Conservation (phyloP, 495 filamentous ascomycete species). For the Neurospora sp. region DNA sequence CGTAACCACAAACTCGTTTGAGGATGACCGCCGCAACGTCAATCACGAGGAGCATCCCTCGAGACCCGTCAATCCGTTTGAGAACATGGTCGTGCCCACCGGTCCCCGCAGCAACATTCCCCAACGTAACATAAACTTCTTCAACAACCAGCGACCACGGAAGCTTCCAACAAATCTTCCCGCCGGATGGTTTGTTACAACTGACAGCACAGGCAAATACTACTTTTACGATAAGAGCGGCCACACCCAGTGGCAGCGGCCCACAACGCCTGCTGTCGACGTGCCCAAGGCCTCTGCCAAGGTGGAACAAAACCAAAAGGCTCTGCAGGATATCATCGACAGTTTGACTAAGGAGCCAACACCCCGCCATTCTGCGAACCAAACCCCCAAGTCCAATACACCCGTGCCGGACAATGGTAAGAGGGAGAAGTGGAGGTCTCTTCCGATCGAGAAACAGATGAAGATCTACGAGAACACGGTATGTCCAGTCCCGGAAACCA, state of each 20-base stretch:
- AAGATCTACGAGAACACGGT: slow-evolving; percentile 90
- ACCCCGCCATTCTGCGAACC: slow-evolving; percentile 36
- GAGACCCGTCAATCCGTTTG: slow-evolving; percentile 18
- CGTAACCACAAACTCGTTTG: slow-evolving; percentile 42
- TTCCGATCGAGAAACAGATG: slow-evolving; percentile 76
- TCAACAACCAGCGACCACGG: slow-evolving; percentile 48
- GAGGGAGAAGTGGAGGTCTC: slow-evolving; percentile 73
- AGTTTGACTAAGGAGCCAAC: slow-evolving; percentile 58
- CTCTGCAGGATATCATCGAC: slow-evolving; percentile 76
- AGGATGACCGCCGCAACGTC: slow-evolving; percentile 54
- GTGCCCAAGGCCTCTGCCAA: slow-evolving; percentile 56
- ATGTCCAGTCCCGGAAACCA: slow-evolving; percentile 17
- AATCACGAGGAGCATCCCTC: slow-evolving; percentile 44
- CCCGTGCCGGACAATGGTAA: slow-evolving; percentile 49
- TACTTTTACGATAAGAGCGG: slow-evolving; percentile 77
- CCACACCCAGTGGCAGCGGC: slow-evolving; percentile 68
- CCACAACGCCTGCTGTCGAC: slow-evolving; percentile 54
- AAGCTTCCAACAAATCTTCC: slow-evolving; percentile 52
- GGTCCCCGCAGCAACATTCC: slow-evolving; percentile 57
- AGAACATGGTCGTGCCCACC: slow-evolving; percentile 40
- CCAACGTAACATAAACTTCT: slow-evolving; percentile 50
- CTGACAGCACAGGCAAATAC: slow-evolving; percentile 48
- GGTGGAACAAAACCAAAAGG: slow-evolving; percentile 40
- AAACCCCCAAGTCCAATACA: slow-evolving; percentile 55
- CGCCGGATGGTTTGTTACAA: slow-evolving; percentile 69